Evolutionary conservation across 306 rosid genomes (phyloP).

Genomic region (Pyrus communis): DNA sequence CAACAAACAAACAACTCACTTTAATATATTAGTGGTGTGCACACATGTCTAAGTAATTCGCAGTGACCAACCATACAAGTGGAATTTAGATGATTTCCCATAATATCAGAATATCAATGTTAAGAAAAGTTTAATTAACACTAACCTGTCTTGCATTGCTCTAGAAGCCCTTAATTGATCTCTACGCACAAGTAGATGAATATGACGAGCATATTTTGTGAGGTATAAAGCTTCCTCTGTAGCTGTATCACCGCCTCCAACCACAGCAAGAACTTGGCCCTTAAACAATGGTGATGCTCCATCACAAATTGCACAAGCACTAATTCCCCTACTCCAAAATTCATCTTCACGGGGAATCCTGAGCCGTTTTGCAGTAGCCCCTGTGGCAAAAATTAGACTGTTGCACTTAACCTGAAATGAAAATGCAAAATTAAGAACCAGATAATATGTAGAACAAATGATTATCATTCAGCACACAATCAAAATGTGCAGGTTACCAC

Average conservation of each 20-base stretch:
- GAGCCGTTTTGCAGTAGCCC: conserved; percentile 88
- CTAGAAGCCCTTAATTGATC: conserved; percentile 85
- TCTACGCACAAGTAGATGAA: conserved; percentile 79
- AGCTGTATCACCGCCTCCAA: conserved; percentile 98
- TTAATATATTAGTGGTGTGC: not conserved
- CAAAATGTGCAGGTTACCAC: not conserved
- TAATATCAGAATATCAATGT: conserved; percentile 11
- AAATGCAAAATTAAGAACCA: conserved; percentile 16
- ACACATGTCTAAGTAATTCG: not conserved
- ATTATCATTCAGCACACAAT: not conserved
- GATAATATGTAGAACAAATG: not conserved
- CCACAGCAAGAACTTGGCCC: conserved; percentile 88
- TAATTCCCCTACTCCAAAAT: conserved; percentile 97
- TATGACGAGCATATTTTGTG: conserved; percentile 88
- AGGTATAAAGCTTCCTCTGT: conserved; percentile 89
- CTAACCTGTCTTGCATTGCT: conserved; percentile 99
- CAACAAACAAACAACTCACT: not conserved
- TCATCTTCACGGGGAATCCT: conserved; percentile 88
- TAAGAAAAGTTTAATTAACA: conserved; percentile 18
- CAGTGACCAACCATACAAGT: not conserved
- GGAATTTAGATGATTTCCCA: not conserved
- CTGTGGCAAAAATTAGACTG: conserved; percentile 72
- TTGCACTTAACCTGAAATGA: conserved; percentile 71
- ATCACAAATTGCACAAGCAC: conserved; percentile 98
- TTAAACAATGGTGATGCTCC: conserved; percentile 95